These are phyloP conservation scores for Hypoxylon subgilvum DNA, from an alignment of 495 filamentous ascomycete species.

Conservation along the genomic window DNA sequence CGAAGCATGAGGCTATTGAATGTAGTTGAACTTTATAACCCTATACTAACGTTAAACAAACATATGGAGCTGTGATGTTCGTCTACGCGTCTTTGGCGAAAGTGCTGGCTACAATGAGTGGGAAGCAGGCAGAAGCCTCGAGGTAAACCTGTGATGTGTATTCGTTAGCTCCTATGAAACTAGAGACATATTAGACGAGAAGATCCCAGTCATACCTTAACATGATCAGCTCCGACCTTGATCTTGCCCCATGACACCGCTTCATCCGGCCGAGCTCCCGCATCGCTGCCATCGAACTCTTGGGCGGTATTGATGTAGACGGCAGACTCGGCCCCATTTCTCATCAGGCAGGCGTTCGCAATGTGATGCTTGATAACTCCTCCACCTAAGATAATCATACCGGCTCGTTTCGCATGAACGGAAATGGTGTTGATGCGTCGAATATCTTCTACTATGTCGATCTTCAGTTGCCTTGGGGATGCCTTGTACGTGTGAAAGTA, in stretches of 20 bases:
- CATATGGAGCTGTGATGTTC: background rate
- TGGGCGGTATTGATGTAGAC: constrained; percentile 96
- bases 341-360: constrained; percentile 94
- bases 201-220: constrained; percentile 69
- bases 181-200: background rate
- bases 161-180: constrained; percentile 28
- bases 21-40: background rate
- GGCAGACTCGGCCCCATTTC: constrained; percentile 93
- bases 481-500: constrained; percentile 94
- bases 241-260: constrained; percentile 99
- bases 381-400: constrained; percentile 93
- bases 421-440: constrained; percentile 87
- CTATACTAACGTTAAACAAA: constrained; percentile 1
- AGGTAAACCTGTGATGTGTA: constrained; percentile 69
- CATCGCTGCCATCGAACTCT: constrained; percentile 97
- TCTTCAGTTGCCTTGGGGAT: constrained; percentile 74
- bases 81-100: constrained; percentile 69
- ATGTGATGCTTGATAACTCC: constrained; percentile 97
- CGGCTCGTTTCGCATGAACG: constrained; percentile 78
- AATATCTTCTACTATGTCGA: constrained; percentile 91
- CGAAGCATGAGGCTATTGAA: background rate
- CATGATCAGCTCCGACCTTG: constrained; percentile 79
- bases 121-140: constrained; percentile 91
- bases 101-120: constrained; percentile 91
- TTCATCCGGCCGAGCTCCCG: constrained; percentile 93